phyloP scores from a whole-genome alignment of 306 rosid genomes.

The Gastrolobium bilobum region DNA sequence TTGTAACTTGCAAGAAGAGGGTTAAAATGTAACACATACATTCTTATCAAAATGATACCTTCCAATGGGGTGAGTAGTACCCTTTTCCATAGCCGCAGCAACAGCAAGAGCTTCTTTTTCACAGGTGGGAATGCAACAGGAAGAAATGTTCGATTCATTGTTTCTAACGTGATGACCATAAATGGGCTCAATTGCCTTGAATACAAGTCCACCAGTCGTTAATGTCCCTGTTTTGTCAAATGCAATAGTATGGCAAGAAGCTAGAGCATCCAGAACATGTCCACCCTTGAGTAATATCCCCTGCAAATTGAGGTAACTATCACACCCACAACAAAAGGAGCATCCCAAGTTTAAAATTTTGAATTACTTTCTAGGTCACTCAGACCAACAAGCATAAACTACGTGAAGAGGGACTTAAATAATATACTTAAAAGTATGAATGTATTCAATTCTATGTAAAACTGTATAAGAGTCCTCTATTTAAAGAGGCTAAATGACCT shows the following conservation, averaged over 20 bases:
- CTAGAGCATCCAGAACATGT: constrained; percentile 93
- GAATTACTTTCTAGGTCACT: constrained; percentile 25
- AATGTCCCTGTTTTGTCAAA: constrained; percentile 99
- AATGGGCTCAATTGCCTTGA: constrained; percentile 96
- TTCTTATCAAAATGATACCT: constrained; percentile 66
- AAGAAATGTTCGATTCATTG: constrained; percentile 54
- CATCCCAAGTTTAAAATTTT: background rate
- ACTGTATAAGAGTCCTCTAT: no score
- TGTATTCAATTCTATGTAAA: no score
- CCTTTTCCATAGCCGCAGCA: constrained; percentile 99
- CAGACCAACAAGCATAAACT: constrained; percentile 24
- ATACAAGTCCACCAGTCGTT: constrained; percentile 91
- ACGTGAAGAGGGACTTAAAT: background rate
- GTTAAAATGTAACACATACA: constrained; percentile 33
- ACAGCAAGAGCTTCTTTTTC: constrained; percentile 99
- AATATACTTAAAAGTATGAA: no score
- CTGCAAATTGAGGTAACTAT: constrained; percentile 55
- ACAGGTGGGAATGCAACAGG: constrained; percentile 93
- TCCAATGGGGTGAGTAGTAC: constrained; percentile 98
- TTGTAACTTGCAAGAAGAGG: constrained; percentile 20
- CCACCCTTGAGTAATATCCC: constrained; percentile 98
- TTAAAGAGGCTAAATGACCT: no score
- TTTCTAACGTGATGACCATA: constrained; percentile 72
- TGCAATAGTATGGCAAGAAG: constrained; percentile 93
- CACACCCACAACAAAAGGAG: constrained; percentile 39